Evolutionary conservation across 2,329 filamentous ascomycete genomes (phyloP).

Genomic region (Escovopsis sp.): DNA sequence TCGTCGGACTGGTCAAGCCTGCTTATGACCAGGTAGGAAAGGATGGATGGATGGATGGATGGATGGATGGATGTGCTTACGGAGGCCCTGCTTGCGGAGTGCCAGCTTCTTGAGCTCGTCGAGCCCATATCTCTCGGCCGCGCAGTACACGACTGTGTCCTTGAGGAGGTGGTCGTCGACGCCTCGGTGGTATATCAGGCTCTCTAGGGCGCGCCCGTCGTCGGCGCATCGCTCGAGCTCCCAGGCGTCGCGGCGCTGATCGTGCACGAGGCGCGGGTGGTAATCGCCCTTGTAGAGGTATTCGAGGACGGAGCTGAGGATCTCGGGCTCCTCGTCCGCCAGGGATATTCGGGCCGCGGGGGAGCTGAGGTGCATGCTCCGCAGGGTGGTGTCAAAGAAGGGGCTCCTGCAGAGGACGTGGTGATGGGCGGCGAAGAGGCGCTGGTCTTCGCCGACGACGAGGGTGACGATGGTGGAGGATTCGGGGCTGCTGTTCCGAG

Average conservation of each 20-base stretch:
- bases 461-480: constrained; percentile 67
- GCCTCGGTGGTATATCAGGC: constrained; percentile 54
- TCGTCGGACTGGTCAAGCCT: neutral
- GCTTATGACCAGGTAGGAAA: too few relatives aligned
- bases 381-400: constrained; percentile 45
- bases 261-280: constrained; percentile 67
- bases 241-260: constrained; percentile 69
- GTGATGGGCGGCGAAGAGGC: constrained; percentile 85
- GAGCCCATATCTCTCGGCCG: constrained; percentile 70
- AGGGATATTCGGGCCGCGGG: constrained; percentile 57
- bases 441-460: constrained; percentile 64
- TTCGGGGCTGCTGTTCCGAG: constrained; percentile 33
- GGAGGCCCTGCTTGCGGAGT: constrained; percentile 77
- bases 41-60: neutral
- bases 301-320: constrained; percentile 81
- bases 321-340: constrained; percentile 74
- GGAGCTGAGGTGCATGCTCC: constrained; percentile 20
- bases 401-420: constrained; percentile 66
- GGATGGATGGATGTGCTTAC: constrained; percentile 25
- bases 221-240: constrained; percentile 46
- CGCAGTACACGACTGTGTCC: constrained; percentile 84
- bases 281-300: constrained; percentile 93
- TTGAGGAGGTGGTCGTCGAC: constrained; percentile 59
- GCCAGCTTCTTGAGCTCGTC: constrained; percentile 74
- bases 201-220: constrained; percentile 37